Conservation (phyloP, 495 filamentous ascomycete genomes). For the Aspergillus affinis region DNA sequence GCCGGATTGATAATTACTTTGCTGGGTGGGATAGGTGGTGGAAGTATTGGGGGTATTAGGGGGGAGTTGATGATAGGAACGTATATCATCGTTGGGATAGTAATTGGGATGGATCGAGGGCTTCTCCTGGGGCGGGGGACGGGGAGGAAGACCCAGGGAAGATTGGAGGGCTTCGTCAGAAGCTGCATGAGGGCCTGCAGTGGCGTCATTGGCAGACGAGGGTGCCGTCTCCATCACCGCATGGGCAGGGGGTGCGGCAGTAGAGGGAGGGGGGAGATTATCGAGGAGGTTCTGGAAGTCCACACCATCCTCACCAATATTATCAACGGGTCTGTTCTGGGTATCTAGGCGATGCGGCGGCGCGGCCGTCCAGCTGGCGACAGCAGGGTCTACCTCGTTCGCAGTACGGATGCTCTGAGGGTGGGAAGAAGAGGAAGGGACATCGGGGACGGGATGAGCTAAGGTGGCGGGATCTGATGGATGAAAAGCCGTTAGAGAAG, state of each 20-base stretch:
- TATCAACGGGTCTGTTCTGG: constrained; percentile 19
- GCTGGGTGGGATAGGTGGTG: constrained; percentile 37
- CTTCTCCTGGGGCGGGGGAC: constrained; percentile 53
- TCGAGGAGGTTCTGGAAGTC: constrained; percentile 54
- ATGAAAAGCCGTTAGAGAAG: constrained; percentile 32
- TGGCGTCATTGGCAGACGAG: constrained; percentile 15
- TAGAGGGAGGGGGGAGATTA: constrained; percentile 47
- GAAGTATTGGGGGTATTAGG: constrained; percentile 35
- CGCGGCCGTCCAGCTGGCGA: constrained; percentile 22
- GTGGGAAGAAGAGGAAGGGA: constrained; percentile 42
- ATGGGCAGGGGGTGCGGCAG: constrained; percentile 35
- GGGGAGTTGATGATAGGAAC: constrained; percentile 55
- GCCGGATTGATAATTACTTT: constrained; percentile 49
- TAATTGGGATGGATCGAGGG: constrained; percentile 59
- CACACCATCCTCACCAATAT: constrained; percentile 38
- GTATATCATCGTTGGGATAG: constrained; percentile 53
- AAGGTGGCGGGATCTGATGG: constrained; percentile 31
- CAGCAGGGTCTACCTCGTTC: constrained; percentile 35
- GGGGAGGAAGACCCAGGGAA: constrained; percentile 44
- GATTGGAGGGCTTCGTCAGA: constrained; percentile 38
- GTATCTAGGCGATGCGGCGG: constrained; percentile 31
- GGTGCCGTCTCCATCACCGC: constrained; percentile 29
- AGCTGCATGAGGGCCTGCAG: constrained; percentile 34
- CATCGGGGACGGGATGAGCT: constrained; percentile 37
- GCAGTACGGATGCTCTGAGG: constrained; percentile 38